Conservation (phyloP, 2,329 filamentous ascomycete genomes). For the Falciphora oryzae region DNA sequence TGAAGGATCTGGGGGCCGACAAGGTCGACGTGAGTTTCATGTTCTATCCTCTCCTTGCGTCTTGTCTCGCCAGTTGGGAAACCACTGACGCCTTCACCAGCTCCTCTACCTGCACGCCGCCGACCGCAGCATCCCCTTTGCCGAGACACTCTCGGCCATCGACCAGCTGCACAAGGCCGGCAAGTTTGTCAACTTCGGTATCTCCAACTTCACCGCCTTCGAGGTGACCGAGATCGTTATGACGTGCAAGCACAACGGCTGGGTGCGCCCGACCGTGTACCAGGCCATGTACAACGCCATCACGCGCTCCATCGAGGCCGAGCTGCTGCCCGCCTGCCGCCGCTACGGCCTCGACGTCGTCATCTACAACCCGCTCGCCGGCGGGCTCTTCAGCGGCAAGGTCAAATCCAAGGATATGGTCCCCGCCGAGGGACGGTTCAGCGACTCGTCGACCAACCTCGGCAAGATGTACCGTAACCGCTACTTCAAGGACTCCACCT, state of each 20-base stretch:
- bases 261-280: slow-evolving; percentile 79
- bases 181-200: slow-evolving; percentile 73
- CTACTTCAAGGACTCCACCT: slow-evolving; percentile 57
- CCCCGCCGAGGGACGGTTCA: slow-evolving; percentile 21
- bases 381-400: slow-evolving; percentile 75
- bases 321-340: slow-evolving; percentile 67
- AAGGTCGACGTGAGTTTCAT: slow-evolving; percentile 50
- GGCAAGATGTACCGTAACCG: slow-evolving; percentile 47
- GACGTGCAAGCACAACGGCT: slow-evolving; percentile 71
- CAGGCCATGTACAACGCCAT: slow-evolving; percentile 87
- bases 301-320: slow-evolving; percentile 67
- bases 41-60: not conserved
- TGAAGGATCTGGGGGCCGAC: slow-evolving; percentile 68
- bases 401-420: slow-evolving; percentile 54
- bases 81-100: not conserved
- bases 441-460: slow-evolving; percentile 13
- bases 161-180: slow-evolving; percentile 80
- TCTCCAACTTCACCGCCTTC: slow-evolving; percentile 81
- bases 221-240: slow-evolving; percentile 83
- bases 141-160: slow-evolving; percentile 70
- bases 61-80: not conserved
- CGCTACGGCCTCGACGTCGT: slow-evolving; percentile 75
- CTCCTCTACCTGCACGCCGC: slow-evolving; percentile 8
- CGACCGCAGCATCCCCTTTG: slow-evolving; percentile 35
- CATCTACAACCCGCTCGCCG: slow-evolving; percentile 76